Evolutionary conservation across 2,329 filamentous ascomycete species (phyloP).

Genomic region (Decorospora gaudefroyi): DNA sequence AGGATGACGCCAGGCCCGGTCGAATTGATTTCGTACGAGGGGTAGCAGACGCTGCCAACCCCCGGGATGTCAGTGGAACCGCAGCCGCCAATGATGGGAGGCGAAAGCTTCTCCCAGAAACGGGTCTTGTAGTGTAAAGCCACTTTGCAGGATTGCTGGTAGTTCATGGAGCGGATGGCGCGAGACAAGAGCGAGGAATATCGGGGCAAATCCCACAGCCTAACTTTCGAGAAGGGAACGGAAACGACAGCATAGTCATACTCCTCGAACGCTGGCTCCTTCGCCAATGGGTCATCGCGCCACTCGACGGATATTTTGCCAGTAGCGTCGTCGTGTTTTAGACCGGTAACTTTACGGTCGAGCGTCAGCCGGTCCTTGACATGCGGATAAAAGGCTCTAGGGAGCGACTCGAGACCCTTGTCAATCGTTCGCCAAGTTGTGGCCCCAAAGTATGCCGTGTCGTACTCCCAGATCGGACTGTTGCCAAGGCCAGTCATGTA

Average conservation of each 20-base stretch:
- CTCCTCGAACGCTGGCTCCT: conserved; percentile 53
- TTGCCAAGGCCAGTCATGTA: conserved; percentile 46
- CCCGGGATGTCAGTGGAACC: conserved; percentile 64
- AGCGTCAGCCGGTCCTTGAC: conserved; percentile 63
- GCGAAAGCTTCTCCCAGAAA: conserved; percentile 60
- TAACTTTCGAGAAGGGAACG: conserved; percentile 66
- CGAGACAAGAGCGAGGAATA: conserved; percentile 57
- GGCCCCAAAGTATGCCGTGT: conserved; percentile 61
- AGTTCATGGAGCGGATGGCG: conserved; percentile 57
- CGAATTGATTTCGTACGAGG: conserved; percentile 67
- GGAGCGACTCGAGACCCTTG: conserved; percentile 62
- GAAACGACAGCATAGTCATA: conserved; percentile 71
- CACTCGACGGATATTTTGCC: conserved; percentile 64
- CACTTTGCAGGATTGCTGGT: conserved; percentile 60
- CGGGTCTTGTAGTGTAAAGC: conserved; percentile 70
- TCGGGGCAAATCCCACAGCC: conserved; percentile 63
- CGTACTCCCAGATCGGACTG: conserved; percentile 58
- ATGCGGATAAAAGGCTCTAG: conserved; percentile 65
- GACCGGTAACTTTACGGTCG: conserved; percentile 61
- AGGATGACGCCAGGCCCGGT: conserved; percentile 66
- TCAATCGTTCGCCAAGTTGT: conserved; percentile 69
- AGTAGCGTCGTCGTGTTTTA: conserved; percentile 58
- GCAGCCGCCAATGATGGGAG: conserved; percentile 68
- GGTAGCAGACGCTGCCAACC: conserved; percentile 68
- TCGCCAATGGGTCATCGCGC: conserved; percentile 54